A percentile compares a stretch with the other conserved stretches of the same genome.
Conservation (phyloP, 2,329 filamentous ascomycete genomes). For the Exserohilum rostratum region DNA sequence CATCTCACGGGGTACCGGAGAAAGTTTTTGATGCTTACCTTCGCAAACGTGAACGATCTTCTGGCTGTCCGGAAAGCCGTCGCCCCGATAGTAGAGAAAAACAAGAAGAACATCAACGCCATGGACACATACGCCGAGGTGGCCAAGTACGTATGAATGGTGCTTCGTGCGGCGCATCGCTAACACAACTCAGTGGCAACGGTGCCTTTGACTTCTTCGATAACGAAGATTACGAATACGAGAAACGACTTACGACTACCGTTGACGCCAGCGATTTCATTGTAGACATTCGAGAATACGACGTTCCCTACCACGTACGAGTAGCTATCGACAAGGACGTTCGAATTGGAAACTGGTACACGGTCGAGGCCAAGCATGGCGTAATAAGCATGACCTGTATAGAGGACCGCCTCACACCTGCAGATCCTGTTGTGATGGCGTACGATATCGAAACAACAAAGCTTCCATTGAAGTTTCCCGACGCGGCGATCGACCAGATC, state of each 20-base stretch:
- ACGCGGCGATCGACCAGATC: conserved; percentile 90
- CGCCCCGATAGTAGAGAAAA: conserved; percentile 91
- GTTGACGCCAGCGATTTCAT: conserved; percentile 95
- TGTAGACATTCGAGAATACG: conserved; percentile 98
- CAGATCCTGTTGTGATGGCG: conserved; percentile 97
- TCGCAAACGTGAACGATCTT: conserved; percentile 85
- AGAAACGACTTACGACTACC: conserved; percentile 78
- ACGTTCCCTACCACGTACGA: conserved; percentile 98
- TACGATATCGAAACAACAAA: conserved; percentile 99
- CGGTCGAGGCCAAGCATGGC: conserved; percentile 91
- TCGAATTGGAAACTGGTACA: conserved; percentile 96
- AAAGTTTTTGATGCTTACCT: conserved; percentile 84
- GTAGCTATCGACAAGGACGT: conserved; percentile 98
- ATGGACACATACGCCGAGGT: conserved; percentile 99
- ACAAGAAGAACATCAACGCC: conserved; percentile 92
- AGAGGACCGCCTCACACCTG: conserved; percentile 84
- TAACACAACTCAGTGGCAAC: conserved; percentile 63
- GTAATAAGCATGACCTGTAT: conserved; percentile 81
- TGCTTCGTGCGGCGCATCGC: not conserved
- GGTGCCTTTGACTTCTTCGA: conserved; percentile 95
- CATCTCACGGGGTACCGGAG: conserved; percentile 89
- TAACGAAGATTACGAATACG: conserved; percentile 76
- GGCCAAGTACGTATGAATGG: conserved; percentile 68
- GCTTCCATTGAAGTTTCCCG: conserved; percentile 92
- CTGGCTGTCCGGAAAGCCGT: conserved; percentile 83